Percentiles rank a stretch among this genome's conserved stretches.
phyloP scores from a whole-genome alignment of 2,329 filamentous ascomycete genomes.

The Microdochium nivale region DNA sequence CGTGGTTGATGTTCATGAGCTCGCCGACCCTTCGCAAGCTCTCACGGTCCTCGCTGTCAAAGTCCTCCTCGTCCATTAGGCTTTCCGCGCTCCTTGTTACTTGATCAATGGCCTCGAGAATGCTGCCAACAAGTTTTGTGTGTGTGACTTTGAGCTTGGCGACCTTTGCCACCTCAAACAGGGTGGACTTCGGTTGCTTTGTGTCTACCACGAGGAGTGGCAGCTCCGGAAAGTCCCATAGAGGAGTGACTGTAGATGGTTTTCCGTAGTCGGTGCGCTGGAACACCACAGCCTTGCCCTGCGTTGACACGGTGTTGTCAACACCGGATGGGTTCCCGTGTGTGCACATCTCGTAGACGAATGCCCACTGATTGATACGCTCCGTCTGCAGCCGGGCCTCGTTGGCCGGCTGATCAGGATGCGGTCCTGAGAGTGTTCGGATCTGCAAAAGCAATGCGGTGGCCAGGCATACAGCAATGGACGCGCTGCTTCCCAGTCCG shows the following conservation, averaged over 20 bases:
- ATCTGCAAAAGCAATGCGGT: constrained; percentile 81
- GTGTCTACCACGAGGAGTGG: constrained; percentile 88
- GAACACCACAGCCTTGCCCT: constrained; percentile 91
- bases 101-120: constrained; percentile 78
- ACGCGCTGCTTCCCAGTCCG: constrained; percentile 89
- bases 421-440: constrained; percentile 78
- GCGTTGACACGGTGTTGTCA: constrained; percentile 90
- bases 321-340: constrained; percentile 95
- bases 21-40: constrained; percentile 71
- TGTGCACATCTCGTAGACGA: constrained; percentile 94
- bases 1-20: constrained; percentile 89
- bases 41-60: constrained; percentile 55
- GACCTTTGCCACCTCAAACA: constrained; percentile 80
- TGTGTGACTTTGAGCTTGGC: constrained; percentile 61
- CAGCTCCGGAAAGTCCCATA: constrained; percentile 86
- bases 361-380: constrained; percentile 95
- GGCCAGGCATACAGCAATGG: constrained; percentile 81
- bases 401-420: constrained; percentile 79
- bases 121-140: constrained; percentile 67
- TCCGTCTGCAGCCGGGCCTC: constrained; percentile 89
- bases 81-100: constrained; percentile 49
- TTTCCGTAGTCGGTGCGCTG: constrained; percentile 69
- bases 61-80: constrained; percentile 51
- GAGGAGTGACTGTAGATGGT: constrained; percentile 65
- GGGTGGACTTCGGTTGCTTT: constrained; percentile 76